These are phyloP conservation scores for Pleodorina starrii DNA, from an alignment of 139 green algal genomes.

Conservation along the genomic window DNA sequence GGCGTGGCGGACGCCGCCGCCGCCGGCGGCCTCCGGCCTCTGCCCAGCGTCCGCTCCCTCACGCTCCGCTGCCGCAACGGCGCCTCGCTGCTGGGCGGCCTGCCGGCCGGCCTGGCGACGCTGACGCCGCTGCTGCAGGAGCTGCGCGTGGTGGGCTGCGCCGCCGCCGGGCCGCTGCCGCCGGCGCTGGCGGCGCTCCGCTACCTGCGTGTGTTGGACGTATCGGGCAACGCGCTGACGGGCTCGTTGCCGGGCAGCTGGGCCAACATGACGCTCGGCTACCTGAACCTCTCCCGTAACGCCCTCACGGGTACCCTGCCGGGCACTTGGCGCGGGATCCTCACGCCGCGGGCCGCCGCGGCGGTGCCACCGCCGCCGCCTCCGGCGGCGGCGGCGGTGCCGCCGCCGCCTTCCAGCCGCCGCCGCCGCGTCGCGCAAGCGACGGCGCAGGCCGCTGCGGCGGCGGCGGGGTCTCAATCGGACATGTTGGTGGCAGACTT, in stretches of 20 bases:
- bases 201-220: constrained; percentile 50
- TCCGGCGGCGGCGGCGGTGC: not conserved
- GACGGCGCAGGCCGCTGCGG: not conserved
- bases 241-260: constrained; percentile 4
- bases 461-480: no score
- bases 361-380: not conserved
- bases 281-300: constrained; percentile 57
- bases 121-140: constrained; percentile 46
- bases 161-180: not conserved
- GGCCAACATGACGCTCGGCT: constrained; percentile 30
- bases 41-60: constrained; percentile 28
- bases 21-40: not conserved
- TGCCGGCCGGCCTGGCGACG: constrained; percentile 28
- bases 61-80: constrained; percentile 37
- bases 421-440: not conserved
- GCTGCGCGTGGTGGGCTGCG: constrained; percentile 46
- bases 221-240: not conserved
- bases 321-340: constrained; percentile 1
- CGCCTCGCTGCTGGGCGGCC: constrained; percentile 33
- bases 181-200: constrained; percentile 4
- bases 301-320: constrained; percentile 38
- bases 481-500: constrained; percentile 35
- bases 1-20: not conserved
- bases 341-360: not conserved
- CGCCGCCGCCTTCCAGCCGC: not conserved